A percentile compares a stretch with the other conserved stretches of the same genome.
phyloP scores from a whole-genome alignment of 192 early-diverging fungal species.

The Coemansia sp. region DNA sequence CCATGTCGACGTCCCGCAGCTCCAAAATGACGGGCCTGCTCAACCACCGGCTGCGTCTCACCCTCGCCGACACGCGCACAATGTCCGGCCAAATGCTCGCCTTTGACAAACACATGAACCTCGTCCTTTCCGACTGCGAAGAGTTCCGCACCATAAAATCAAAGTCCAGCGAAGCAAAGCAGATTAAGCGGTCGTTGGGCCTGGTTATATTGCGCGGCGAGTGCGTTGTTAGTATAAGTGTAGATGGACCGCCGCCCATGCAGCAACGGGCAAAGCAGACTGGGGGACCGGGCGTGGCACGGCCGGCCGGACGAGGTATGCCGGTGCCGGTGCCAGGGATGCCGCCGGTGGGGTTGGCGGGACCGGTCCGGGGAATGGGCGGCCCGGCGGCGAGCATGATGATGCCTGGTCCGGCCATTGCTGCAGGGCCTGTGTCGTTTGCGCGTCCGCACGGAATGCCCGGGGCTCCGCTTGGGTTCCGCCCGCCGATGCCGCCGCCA shows the following conservation, averaged over 20 bases:
- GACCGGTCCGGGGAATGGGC: slow-evolving; percentile 94
- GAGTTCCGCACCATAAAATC: slow-evolving; percentile 90
- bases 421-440: slow-evolving; percentile 66
- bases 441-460: slow-evolving; percentile 66
- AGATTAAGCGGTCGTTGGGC: slow-evolving; percentile 90
- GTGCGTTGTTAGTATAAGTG: slow-evolving; percentile 81
- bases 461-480: slow-evolving; percentile 51
- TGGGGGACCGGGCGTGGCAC: slow-evolving; percentile 72
- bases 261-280: slow-evolving; percentile 40
- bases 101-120: slow-evolving; percentile 99
- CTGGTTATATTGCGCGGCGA: slow-evolving; percentile 94
- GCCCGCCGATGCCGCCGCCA: slow-evolving; percentile 58
- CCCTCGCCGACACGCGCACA: slow-evolving; percentile 84
- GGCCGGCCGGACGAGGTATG: slow-evolving; percentile 79
- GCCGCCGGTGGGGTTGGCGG: slow-evolving; percentile 64
- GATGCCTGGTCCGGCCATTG: slow-evolving; percentile 68
- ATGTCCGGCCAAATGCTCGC: slow-evolving; percentile 98
- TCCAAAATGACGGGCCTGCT: slow-evolving; percentile 91
- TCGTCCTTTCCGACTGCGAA: slow-evolving; percentile 96
- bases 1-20: slow-evolving; percentile 30
- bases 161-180: slow-evolving; percentile 59
- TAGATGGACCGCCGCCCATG: slow-evolving; percentile 86
- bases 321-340: slow-evolving; percentile 57
- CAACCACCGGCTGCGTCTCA: slow-evolving; percentile 93
- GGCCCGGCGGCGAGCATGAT: slow-evolving; percentile 89